A percentile compares a stretch with the other conserved stretches of the same genome.
Conservation (phyloP, 2,329 filamentous ascomycete species). For the Elsinoe necatrix region DNA sequence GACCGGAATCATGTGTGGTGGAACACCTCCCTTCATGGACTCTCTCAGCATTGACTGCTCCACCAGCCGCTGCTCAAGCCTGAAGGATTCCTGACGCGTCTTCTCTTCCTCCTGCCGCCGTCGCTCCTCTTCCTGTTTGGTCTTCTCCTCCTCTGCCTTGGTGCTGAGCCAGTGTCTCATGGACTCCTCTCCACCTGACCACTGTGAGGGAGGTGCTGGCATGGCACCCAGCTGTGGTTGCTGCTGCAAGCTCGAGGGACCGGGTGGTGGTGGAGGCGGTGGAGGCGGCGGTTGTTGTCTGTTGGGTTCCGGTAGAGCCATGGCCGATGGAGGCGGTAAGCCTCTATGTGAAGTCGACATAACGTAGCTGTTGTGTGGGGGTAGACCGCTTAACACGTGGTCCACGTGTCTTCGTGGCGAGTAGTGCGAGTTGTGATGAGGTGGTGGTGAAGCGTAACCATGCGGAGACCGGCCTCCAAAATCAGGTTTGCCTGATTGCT, state of each 20-base stretch:
- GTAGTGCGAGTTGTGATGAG: conserved; percentile 33
- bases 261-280: conserved; percentile 25
- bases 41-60: conserved; percentile 47
- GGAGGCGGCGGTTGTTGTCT: conserved; percentile 23
- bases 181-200: conserved; percentile 44
- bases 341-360: conserved; percentile 47
- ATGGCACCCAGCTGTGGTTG: conserved; percentile 30
- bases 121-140: conserved; percentile 47
- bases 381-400: conserved; percentile 33
- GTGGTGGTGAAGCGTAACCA: conserved; percentile 39
- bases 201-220: conserved; percentile 39
- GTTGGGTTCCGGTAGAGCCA: conserved; percentile 43
- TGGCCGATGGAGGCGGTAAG: conserved; percentile 45
- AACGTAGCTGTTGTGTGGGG: conserved; percentile 34
- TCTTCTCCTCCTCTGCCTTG: conserved; percentile 45
- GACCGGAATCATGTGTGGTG: conserved; percentile 44
- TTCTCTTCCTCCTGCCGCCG: conserved; percentile 47
- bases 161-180: conserved; percentile 45
- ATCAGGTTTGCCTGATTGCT: conserved; percentile 39
- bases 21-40: conserved; percentile 44
- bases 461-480: conserved; percentile 41
- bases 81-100: conserved; percentile 43
- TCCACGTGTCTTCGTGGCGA: conserved; percentile 35
- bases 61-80: conserved; percentile 44
- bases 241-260: conserved; percentile 27